Conservation (phyloP, 257 asterid species). For the Jasminum sambac region DNA sequence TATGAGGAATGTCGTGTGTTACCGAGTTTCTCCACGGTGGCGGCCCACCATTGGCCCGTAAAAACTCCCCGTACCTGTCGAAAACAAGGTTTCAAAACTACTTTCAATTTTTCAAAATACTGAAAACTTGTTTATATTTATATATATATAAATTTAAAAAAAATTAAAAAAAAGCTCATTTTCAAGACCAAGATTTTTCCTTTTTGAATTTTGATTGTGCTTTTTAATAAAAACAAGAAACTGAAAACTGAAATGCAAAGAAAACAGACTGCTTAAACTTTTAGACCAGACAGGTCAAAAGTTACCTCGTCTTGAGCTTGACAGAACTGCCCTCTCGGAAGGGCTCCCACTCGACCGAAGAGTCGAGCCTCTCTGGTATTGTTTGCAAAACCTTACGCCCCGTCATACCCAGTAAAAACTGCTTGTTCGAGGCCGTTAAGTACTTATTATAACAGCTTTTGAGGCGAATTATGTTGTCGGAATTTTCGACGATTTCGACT, state of each 20-base stretch:
- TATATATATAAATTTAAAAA: no score
- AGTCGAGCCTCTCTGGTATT: conserved; percentile 33
- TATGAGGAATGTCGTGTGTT: conserved; percentile 48
- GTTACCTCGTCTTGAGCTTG: conserved; percentile 46
- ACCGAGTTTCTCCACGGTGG: conserved; percentile 55
- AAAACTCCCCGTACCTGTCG: conserved; percentile 37
- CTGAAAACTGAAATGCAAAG: no score
- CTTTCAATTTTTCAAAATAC: no score
- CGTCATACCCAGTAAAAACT: conserved; percentile 47
- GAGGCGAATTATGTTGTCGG: conserved; percentile 36
- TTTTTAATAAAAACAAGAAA: no score
- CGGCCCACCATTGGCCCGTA: conserved; percentile 48
- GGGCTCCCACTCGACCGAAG: conserved; percentile 54
- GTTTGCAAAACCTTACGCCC: conserved; percentile 41
- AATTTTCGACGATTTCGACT: conserved; percentile 34
- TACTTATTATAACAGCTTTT: conserved; percentile 43
- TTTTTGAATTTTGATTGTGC: no score
- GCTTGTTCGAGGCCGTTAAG: conserved; percentile 45
- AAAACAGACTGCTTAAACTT: not conserved
- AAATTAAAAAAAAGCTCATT: no score
- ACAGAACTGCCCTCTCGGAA: conserved; percentile 33
- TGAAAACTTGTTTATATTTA: no score
- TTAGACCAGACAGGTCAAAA: not conserved
- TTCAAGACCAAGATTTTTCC: no score
- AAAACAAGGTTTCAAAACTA: not conserved